phyloP scores from a whole-genome alignment of 139 green algal species.

The Axilococcus clingmanii region DNA sequence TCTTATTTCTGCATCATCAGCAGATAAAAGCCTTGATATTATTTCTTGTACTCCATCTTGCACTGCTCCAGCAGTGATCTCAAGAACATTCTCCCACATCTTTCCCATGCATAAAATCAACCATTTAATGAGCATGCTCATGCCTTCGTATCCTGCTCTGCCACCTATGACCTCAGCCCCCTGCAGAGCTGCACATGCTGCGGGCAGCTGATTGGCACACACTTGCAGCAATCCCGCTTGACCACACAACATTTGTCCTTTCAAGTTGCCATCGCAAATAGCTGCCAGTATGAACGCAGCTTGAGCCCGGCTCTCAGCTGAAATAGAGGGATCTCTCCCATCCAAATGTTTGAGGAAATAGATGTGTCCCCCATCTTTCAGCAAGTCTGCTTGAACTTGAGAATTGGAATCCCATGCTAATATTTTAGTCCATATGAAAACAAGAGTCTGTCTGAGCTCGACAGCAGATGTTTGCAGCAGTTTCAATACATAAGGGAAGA shows the following conservation, averaged over 20 bases:
- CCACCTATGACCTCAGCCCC: too few species aligned
- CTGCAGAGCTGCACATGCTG: slow-evolving; percentile 4
- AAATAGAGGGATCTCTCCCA: slow-evolving; percentile 26
- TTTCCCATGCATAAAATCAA: slow-evolving; percentile 84
- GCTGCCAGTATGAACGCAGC: slow-evolving; percentile 90
- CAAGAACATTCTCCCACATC: slow-evolving; percentile 54
- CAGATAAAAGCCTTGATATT: slow-evolving; percentile 33
- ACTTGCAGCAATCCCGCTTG: slow-evolving; percentile 28
- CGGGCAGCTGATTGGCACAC: slow-evolving; percentile 11
- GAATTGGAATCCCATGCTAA: slow-evolving; percentile 82
- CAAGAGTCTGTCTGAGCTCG: slow-evolving; percentile 86
- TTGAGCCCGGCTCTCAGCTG: slow-evolving; percentile 39
- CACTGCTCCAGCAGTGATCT: slow-evolving; percentile 30
- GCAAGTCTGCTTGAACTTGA: slow-evolving; percentile 80
- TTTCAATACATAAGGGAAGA: slow-evolving; percentile 99
- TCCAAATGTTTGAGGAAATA: slow-evolving; percentile 97
- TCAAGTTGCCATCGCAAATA: slow-evolving; percentile 73
- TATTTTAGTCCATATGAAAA: slow-evolving; percentile 99
- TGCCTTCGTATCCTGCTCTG: not conserved
- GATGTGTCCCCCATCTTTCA: slow-evolving; percentile 89
- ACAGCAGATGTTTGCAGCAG: slow-evolving; percentile 92
- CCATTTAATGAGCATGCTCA: slow-evolving; percentile 79
- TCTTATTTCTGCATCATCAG: slow-evolving; percentile 57
- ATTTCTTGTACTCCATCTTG: slow-evolving; percentile 36
- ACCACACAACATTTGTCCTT: slow-evolving; percentile 36